A percentile compares a stretch with the other conserved stretches of the same genome.
These are phyloP conservation scores for Xylaria sp. DNA, from an alignment of 2,329 filamentous ascomycete species.

Conservation along the genomic window DNA sequence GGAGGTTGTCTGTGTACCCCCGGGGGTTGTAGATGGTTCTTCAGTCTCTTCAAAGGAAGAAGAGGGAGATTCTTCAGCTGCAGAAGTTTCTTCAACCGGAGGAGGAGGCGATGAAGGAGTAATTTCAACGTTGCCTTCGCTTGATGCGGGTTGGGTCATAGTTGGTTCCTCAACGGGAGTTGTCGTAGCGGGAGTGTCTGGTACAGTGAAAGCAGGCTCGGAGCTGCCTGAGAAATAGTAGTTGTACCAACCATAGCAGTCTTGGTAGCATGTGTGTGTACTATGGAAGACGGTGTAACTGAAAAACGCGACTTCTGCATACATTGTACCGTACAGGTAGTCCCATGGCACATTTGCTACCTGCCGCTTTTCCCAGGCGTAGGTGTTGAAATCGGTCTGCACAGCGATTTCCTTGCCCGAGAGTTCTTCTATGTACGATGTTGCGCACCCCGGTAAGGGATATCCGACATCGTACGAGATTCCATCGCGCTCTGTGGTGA, in stretches of 20 bases:
- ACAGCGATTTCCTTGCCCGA: slow-evolving; percentile 28
- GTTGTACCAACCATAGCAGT: slow-evolving; percentile 22
- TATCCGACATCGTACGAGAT: slow-evolving; percentile 19
- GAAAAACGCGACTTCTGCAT: slow-evolving; percentile 18
- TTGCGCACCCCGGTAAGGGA: slow-evolving; percentile 29
- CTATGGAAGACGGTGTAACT: slow-evolving; percentile 31
- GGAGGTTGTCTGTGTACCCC: neutral
- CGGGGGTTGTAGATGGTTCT: neutral
- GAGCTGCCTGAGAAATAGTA: slow-evolving; percentile 33
- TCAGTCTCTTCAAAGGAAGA: slow-evolving; percentile 3
- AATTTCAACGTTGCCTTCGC: neutral
- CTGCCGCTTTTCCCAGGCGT: slow-evolving; percentile 31
- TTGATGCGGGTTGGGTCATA: neutral
- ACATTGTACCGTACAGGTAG: slow-evolving; percentile 29
- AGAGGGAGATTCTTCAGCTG: neutral
- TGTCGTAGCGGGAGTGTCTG: slow-evolving; percentile 16
- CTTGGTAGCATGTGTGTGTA: slow-evolving; percentile 33
- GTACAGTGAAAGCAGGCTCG: slow-evolving; percentile 13
- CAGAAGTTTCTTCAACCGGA: slow-evolving; percentile 3
- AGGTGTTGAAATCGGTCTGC: slow-evolving; percentile 30
- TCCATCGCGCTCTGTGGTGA: slow-evolving; percentile 30
- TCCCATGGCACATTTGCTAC: slow-evolving; percentile 31
- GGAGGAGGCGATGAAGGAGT: neutral
- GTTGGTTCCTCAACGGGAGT: slow-evolving; percentile 17
- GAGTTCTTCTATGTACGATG: slow-evolving; percentile 28